Conservation (phyloP, 768 basidiomycete species). For the Rickenella mellea region DNA sequence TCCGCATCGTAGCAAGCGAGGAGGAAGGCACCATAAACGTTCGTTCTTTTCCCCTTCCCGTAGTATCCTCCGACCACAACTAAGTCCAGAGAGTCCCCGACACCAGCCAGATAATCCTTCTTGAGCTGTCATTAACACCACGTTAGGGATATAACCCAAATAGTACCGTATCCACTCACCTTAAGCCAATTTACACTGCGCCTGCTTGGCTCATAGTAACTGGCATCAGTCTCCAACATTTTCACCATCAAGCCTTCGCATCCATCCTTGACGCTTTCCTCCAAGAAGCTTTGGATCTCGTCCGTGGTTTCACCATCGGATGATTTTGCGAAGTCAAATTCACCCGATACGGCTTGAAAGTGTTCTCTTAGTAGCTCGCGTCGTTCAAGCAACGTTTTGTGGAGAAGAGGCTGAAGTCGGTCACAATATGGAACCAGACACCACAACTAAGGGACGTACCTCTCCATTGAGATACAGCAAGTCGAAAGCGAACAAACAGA, state of each 20-base stretch:
- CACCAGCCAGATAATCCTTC: conserved; percentile 94
- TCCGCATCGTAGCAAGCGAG: conserved; percentile 96
- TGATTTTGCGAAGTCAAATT: conserved; percentile 89
- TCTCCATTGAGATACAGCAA: conserved; percentile 94
- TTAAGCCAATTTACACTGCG: conserved; percentile 98
- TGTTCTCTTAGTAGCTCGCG: conserved; percentile 68
- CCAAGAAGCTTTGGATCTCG: conserved; percentile 90
- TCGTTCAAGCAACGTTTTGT: conserved; percentile 64
- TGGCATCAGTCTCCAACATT: conserved; percentile 87
- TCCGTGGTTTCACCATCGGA: conserved; percentile 86
- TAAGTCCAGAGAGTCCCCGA: conserved; percentile 94
- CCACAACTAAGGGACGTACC: conserved; percentile 37
- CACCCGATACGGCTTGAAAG: conserved; percentile 75
- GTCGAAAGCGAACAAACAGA: conserved; percentile 95
- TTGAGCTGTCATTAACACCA: conserved; percentile 56
- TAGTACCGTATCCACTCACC: conserved; percentile 32
- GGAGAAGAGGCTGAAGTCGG: conserved; percentile 63
- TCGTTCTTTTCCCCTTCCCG: conserved; percentile 95
- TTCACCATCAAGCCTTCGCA: conserved; percentile 99
- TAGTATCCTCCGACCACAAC: conserved; percentile 98
- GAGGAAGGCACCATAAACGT: conserved; percentile 95
- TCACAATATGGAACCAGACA: background rate
- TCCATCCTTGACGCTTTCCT: conserved; percentile 95
- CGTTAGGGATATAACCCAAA: conserved; percentile 3
- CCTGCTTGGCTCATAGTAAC: conserved; percentile 92